Evolutionary conservation across 1,284 basidiomycete species (phyloP), one percentile per base, ranked within the genome.

Genomic region (Lentinus polychrous): DNA sequence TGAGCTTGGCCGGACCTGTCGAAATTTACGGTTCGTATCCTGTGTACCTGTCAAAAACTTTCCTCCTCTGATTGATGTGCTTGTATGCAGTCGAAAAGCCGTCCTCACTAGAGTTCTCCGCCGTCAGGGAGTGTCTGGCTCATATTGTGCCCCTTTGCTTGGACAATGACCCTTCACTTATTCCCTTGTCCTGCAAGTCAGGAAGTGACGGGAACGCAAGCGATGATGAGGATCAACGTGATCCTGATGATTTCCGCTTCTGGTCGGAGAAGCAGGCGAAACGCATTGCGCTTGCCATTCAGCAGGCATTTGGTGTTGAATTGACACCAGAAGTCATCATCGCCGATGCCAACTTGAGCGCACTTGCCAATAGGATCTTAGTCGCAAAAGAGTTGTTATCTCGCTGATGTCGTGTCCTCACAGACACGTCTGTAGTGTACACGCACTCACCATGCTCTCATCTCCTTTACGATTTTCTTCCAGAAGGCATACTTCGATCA

Each of bases 161-260:
- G 39, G 90, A 95, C 63, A 83, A 80, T 5, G 89, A 96, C 62
- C 83, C 85, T 5, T 79, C 83, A 1, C 74, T 94, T 50, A 79
- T 94, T 18, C 94, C 94, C 0, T 55, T 79, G 32, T 89, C 87
- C 6, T 86, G 81, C 66, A 75, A 76, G 56, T 37, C 46, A 34
- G 31, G 43, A 12, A 44, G 50, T n/a, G 46, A 51, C 36, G 18
- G 45, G 15, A 33, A 52, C 32, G 52, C 54, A 27, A 56, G 55
- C 2, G 52, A 57, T 12, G 66, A 66, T 15, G 60, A 60, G n/a
- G 71, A 74, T 31, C 66, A 68, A 37, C 76, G 73, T 42, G 90
- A 95, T 61, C 79, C 81, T 0, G 94, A 98, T 61, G 94, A 98
- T 67, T 98, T 99, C 65, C 80, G 81, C 38, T 92, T 99, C 69